Conservation (phyloP, 2,329 filamentous ascomycete genomes). For the Claviceps africana region DNA sequence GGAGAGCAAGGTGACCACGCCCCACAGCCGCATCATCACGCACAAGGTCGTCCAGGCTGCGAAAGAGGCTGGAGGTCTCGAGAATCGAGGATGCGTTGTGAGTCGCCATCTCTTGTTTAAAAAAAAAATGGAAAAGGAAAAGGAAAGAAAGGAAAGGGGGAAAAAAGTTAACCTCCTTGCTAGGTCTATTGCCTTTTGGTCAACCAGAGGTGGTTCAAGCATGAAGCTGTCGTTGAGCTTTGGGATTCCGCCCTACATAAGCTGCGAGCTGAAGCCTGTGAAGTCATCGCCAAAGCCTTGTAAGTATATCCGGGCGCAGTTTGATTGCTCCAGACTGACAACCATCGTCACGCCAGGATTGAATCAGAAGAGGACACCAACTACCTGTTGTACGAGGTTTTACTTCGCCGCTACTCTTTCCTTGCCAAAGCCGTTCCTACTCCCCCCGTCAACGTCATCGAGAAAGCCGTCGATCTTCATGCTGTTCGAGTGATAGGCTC, state of each 20-base stretch:
- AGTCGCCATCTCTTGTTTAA: conserved; percentile 3
- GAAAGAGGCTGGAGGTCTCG: conserved; percentile 61
- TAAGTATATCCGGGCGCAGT: conserved; percentile 15
- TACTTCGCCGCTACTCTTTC: conserved; percentile 82
- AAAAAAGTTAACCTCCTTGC: background rate
- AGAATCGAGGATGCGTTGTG: conserved; percentile 64
- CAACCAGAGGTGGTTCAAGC: conserved; percentile 58
- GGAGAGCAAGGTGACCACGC: conserved; percentile 55
- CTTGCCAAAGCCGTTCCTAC: conserved; percentile 58
- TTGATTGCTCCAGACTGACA: background rate
- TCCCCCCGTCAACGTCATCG: conserved; percentile 71
- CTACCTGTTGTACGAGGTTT: conserved; percentile 65
- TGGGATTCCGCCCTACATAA: conserved; percentile 84
- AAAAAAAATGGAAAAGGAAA: no score
- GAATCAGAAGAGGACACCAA: conserved; percentile 67
- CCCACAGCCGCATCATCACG: conserved; percentile 80
- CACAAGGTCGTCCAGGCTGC: conserved; percentile 65
- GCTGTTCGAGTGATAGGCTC: conserved; percentile 79
- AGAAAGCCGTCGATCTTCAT: conserved; percentile 87
- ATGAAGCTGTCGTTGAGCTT: conserved; percentile 65
- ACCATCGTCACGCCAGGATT: conserved; percentile 39
- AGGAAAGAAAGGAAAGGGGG: no score
- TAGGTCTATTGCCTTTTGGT: conserved; percentile 64
- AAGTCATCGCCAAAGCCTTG: conserved; percentile 77
- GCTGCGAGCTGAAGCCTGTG: conserved; percentile 67